Evolutionary conservation across 768 basidiomycete species (phyloP).

Genomic region (Termitomyces sp.): DNA sequence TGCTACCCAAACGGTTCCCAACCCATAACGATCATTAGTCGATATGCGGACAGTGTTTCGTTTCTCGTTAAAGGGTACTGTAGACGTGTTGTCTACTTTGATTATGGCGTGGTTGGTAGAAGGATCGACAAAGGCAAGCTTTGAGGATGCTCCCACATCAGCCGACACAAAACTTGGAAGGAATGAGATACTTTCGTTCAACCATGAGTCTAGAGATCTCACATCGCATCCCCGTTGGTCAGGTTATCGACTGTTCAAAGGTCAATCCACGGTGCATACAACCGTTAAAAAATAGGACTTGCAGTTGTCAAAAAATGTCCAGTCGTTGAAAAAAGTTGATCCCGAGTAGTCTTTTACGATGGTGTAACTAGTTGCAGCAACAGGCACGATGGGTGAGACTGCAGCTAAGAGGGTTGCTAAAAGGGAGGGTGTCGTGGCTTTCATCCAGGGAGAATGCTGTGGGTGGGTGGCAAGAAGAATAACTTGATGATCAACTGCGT

Average conservation of each 20-base stretch:
- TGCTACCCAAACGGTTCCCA: conserved; percentile 63
- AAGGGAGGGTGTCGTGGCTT: not conserved
- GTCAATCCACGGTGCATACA: not conserved
- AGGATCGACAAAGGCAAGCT: conserved; percentile 61
- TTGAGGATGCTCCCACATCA: conserved; percentile 38
- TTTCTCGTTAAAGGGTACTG: conserved; percentile 48
- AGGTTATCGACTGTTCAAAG: conserved; percentile 55
- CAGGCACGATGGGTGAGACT: conserved; percentile 2
- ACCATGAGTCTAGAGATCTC: conserved; percentile 8
- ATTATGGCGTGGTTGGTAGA: conserved; percentile 71
- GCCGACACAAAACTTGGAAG: conserved; percentile 45
- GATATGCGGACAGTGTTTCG: conserved; percentile 68
- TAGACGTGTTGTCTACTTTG: conserved; percentile 68
- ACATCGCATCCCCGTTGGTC: conserved; percentile 64
- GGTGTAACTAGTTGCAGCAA: conserved; percentile 33
- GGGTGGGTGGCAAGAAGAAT: not conserved
- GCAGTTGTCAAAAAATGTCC: conserved; percentile 64
- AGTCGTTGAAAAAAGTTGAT: conserved; percentile 60
- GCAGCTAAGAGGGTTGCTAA: not conserved
- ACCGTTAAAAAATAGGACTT: conserved; percentile 17
- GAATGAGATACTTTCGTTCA: not conserved
- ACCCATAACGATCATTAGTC: conserved; percentile 47
- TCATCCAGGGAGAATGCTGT: conserved; percentile 1
- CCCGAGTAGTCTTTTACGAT: conserved; percentile 58
- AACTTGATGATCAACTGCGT: not conserved